phyloP scores from a whole-genome alignment of 2,329 filamentous ascomycete genomes.

The Diplodia scrobiculata region DNA sequence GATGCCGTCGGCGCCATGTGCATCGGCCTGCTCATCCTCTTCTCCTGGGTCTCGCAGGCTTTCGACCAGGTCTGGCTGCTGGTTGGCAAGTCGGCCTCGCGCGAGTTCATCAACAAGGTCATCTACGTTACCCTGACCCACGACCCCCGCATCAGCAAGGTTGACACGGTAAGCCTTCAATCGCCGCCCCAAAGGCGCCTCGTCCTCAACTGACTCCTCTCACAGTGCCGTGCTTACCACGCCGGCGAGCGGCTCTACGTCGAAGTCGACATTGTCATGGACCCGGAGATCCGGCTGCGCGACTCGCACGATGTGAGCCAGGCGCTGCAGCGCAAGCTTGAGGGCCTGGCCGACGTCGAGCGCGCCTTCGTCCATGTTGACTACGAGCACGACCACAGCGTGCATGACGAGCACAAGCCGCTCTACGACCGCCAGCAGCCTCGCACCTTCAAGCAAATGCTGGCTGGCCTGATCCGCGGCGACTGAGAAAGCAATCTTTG shows the following conservation, averaged over 20 bases:
- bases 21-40: slow-evolving; percentile 63
- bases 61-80: slow-evolving; percentile 65
- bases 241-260: slow-evolving; percentile 64
- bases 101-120: slow-evolving; percentile 59
- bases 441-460: slow-evolving; percentile 39
- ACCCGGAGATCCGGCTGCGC: slow-evolving; percentile 57
- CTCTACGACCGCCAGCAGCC: slow-evolving; percentile 42
- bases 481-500: not conserved
- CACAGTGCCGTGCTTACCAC: slow-evolving; percentile 60
- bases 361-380: slow-evolving; percentile 56
- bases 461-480: slow-evolving; percentile 6
- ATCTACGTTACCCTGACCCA: slow-evolving; percentile 61
- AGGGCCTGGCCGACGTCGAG: slow-evolving; percentile 49
- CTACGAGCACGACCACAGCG: slow-evolving; percentile 48
- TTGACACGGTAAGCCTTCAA: slow-evolving; percentile 53
- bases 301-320: slow-evolving; percentile 64
- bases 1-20: slow-evolving; percentile 63
- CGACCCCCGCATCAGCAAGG: slow-evolving; percentile 57
- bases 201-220: slow-evolving; percentile 30
- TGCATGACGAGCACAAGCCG: slow-evolving; percentile 46
- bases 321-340: slow-evolving; percentile 62
- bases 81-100: slow-evolving; percentile 63
- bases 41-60: slow-evolving; percentile 63
- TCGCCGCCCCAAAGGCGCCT: not conserved
- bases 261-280: slow-evolving; percentile 64